phyloP scores from a whole-genome alignment of 768 basidiomycete species.

The Myochromella boudieri region DNA sequence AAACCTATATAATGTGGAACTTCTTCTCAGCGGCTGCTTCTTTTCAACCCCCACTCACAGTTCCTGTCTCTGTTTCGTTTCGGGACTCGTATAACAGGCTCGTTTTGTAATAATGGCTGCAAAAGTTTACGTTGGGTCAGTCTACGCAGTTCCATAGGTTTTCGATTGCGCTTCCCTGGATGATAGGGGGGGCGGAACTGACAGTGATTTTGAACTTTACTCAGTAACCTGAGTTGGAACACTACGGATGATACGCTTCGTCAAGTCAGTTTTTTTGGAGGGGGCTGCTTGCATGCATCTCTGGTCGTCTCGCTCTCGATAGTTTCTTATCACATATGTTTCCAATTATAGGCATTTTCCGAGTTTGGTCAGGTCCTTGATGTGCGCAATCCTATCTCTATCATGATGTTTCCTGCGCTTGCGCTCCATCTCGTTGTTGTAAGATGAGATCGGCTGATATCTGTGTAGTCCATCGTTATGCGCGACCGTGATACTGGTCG shows the following conservation, averaged over 20 bases:
- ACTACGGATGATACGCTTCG: slow-evolving; percentile 92
- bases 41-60: slow-evolving; percentile 47
- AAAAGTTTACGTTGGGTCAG: slow-evolving; percentile 95
- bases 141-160: slow-evolving; percentile 58
- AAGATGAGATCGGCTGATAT: slow-evolving; percentile 40
- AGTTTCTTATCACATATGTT: slow-evolving; percentile 52
- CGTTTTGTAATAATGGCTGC: slow-evolving; percentile 70
- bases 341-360: slow-evolving; percentile 77
- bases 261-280: slow-evolving; percentile 70
- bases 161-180: slow-evolving; percentile 46
- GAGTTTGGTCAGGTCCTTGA: slow-evolving; percentile 82
- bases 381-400: slow-evolving; percentile 68
- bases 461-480: slow-evolving; percentile 90
- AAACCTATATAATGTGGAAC: slow-evolving; percentile 40
- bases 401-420: slow-evolving; percentile 17
- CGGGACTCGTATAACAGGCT: slow-evolving; percentile 51
- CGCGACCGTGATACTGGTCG: slow-evolving; percentile 97
- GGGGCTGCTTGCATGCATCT: slow-evolving; percentile 27
- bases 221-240: slow-evolving; percentile 95
- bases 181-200: slow-evolving; percentile 53
- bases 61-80: slow-evolving; percentile 60
- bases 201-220: slow-evolving; percentile 51
- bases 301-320: slow-evolving; percentile 29
- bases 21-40: slow-evolving; percentile 32
- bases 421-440: slow-evolving; percentile 23